phyloP scores from a whole-genome alignment of 2,329 filamentous ascomycete genomes.

The Stemphylium beticola region DNA sequence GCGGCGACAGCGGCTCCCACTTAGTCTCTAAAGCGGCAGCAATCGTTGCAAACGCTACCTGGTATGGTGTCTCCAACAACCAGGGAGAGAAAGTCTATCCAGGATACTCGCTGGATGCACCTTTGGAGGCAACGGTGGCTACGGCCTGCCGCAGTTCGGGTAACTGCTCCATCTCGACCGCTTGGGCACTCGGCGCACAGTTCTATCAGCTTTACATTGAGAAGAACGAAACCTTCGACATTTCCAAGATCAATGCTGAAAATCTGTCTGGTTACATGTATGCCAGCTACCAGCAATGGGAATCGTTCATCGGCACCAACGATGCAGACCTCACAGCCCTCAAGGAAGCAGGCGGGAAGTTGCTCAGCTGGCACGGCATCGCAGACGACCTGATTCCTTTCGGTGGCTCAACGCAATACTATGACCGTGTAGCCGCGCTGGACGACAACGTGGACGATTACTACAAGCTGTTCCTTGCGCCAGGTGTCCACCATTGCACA shows the following conservation, averaged over 20 bases:
- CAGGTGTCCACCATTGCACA: constrained; percentile 29
- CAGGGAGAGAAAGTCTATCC: constrained; percentile 26
- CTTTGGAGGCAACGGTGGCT: constrained; percentile 3
- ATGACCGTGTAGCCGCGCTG: constrained; percentile 15
- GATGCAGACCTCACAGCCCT: constrained; percentile 28
- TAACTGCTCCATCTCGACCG: neutral
- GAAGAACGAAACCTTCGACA: constrained; percentile 13
- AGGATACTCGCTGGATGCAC: constrained; percentile 10
- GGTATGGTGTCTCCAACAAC: constrained; percentile 17
- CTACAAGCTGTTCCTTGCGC: constrained; percentile 31
- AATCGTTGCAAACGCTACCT: constrained; percentile 19
- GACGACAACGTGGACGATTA: constrained; percentile 21
- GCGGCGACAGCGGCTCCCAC: neutral
- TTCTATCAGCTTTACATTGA: neutral
- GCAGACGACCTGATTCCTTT: constrained; percentile 3
- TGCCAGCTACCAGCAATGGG: constrained; percentile 7
- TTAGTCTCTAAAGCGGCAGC: constrained; percentile 18
- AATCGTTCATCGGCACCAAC: constrained; percentile 18
- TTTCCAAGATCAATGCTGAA: neutral
- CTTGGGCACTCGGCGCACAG: neutral
- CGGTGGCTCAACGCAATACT: constrained; percentile 17
- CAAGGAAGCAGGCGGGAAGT: constrained; percentile 25
- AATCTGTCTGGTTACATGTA: neutral
- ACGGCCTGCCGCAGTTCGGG: neutral
- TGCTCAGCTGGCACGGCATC: constrained; percentile 34